Evolutionary conservation across 805 yeast species (phyloP), one percentile per base, ranked within the genome.

Genomic region (Priceomyces melissophilus): DNA sequence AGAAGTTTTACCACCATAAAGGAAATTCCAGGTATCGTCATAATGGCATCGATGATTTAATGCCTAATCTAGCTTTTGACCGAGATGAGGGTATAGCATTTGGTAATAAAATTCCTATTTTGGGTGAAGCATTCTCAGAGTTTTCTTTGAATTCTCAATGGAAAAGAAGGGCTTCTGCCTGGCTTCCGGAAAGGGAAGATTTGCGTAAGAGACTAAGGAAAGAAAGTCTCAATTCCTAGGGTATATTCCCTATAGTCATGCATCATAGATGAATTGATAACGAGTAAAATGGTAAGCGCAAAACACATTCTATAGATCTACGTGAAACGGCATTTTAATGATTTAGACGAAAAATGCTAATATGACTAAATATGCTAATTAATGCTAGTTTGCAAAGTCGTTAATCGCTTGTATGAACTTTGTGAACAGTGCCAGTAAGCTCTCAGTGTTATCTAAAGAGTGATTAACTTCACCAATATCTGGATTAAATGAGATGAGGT

Each of bases 361-460:
- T 10, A 23, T n/a, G 11, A 34, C 15, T 14, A 10, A 14, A 36
- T 15, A 36, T 36, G 39, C 39, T 23, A 36, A 12, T 14, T 11
- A 25, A 16, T 42, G 39, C 40, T 35, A 43, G 25, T 43, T 38
- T 6, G 37, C 30, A 14, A 42, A 40, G 16, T 44, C 53, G 36
- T 45, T 41, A 27, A 52, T 41, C 14, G 35, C 44, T 28, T 37
- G 44, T 11, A 33, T 13, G 31, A 44, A 46, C 23, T 33, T 35
- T 2, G 38, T 37, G 16, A 37, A 40, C 15, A 44, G 39, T 6
- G 25, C n/a, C 9, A 32, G 40, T 11, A 42, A 35, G 17, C 23
- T 29, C 3, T 38, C 37, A 6, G 37, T 35, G 13, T 37, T 27
- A 10, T 37, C 17, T 8, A 36, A 25, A 14, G 39, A 34, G 12